Evolutionary conservation across 805 yeast genomes (phyloP), one percentile per base, ranked within the genome.

Genomic region (Saccharomycopsis microspora): DNA sequence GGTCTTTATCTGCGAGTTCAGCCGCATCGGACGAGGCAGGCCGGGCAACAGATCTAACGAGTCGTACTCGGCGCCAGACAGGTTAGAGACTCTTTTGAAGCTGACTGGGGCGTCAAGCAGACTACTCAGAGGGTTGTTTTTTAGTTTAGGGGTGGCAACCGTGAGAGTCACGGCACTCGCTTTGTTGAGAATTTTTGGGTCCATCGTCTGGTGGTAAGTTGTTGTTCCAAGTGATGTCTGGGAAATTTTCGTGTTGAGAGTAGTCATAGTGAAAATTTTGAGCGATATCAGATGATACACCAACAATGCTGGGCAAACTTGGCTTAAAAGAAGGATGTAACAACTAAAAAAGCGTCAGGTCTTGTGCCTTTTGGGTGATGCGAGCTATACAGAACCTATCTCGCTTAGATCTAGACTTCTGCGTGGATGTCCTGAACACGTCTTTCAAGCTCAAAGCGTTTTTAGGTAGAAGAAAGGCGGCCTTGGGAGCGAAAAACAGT

Each of bases 61-160:
- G 34, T 46, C 58, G 40, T 52, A 54, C 30, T 60, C 57, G 8
- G 59, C 53, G 32, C 57, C 43, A 47, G 60, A 57, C 38, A 57
- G 45, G 2, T 70, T 64, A 0, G 71, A 66, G 3, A 68, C 70
- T 42, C 72, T 59, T 31, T 66, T 68, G 53, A 69, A 65, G 47
- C 63, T 64, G 27, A 68, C 64, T 5, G 72, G 70, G 30, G 66
- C 69, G 52, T 68, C 70, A 31, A 67, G 51, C 3, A 68, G 59
- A 45, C 57, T 43, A 34, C 19, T 32, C 8, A 39, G 35, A 28
- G 40, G 32, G 36, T 47, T 50, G 3, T 32, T 11, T 5, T 32
- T n/a, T 10, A 41, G 43, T 19, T 44, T 44, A 8, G 52, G 46
- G 10, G 52, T 46, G n/a, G 49, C 31, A 3, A 44, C 49, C 10